Evolutionary conservation across 768 basidiomycete species (phyloP), one percentile per base, ranked within the genome.

Genomic region (Infundibulicybe gibba): DNA sequence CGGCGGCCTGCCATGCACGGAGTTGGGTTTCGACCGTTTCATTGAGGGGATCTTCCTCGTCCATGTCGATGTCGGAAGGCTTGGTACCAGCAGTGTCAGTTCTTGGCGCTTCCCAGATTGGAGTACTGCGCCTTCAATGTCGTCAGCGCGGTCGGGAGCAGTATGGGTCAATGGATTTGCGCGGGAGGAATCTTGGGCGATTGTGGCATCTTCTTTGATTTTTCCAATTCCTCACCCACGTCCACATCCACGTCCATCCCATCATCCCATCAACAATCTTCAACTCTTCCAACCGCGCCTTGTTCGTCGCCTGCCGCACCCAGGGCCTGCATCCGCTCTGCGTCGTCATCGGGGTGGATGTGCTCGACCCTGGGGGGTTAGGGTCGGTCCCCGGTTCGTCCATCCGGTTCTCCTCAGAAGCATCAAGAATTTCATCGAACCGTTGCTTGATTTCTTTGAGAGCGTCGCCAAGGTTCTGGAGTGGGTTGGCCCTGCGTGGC

Each of bases 301-400:
- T 94, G 82, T 54, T 95, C 92, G 37, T 90, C 84, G 9, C 78
- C 83, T 2, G 94, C 86, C 1, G 91, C 83, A 5, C 92, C 95
- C 16, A 98, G 77, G 1, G 94, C 92, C 64, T 95, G 92, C 81
- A 88, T 88, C 31, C 85, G 79, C 45, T 85, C 69, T 50, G 79
- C 81, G 21, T 68, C 72, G 41, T 87, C 84, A 33, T 84, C 83
- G 2, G 87, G 79, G 47, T 75, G 75, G 34, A 89, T 66, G 63
- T 95, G 92, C 61, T 97, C 90, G 12, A 97, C 63, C 53, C 83
- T 79, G 6, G 77, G 2, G 69, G 57, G 9, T 58, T 63, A 0
- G 67, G 61, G 32, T 76, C 69, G 35, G 71, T 68, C 15, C 59
- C 50, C n/a, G 62, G 58, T 34, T 74, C 66, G 43, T 61, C 65